These are phyloP conservation scores for Drechmeria coniospora DNA, from an alignment of 2,329 filamentous ascomycete genomes.

Conservation along the genomic window DNA sequence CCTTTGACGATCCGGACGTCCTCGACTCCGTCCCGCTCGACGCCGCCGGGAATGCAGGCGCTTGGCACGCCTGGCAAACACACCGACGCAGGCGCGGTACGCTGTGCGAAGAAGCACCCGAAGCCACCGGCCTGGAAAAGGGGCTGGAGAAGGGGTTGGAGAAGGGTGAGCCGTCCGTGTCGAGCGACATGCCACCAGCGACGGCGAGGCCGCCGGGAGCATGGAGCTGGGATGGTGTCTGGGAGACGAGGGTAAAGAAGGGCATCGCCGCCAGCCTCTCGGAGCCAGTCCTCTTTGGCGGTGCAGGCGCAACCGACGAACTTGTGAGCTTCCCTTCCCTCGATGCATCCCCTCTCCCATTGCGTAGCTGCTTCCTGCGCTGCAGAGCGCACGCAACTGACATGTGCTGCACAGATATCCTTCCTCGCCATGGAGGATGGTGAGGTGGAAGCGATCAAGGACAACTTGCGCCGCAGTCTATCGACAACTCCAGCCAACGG, in stretches of 20 bases:
- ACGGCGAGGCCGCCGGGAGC: slow-evolving; percentile 43
- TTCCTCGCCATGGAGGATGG: slow-evolving; percentile 48
- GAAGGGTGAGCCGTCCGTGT: no score
- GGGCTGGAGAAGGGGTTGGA: background rate
- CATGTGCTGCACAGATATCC: slow-evolving; percentile 36
- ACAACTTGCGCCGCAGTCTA: slow-evolving; percentile 40
- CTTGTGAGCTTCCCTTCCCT: slow-evolving; percentile 40
- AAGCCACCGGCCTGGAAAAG: background rate
- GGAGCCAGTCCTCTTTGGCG: slow-evolving; percentile 65
- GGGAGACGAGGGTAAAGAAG: slow-evolving; percentile 76
- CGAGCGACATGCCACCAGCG: slow-evolving; percentile 2
- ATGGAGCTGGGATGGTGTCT: slow-evolving; percentile 98
- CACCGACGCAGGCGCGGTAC: slow-evolving; percentile 33
- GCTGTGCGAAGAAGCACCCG: slow-evolving; percentile 7
- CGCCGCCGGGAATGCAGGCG: slow-evolving; percentile 75
- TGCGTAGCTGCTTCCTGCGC: no score
- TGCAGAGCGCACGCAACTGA: no score
- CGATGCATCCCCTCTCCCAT: no score
- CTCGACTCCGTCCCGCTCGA: slow-evolving; percentile 67
- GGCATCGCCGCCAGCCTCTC: slow-evolving; percentile 63
- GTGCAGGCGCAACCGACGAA: slow-evolving; percentile 47
- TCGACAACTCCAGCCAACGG: no score
- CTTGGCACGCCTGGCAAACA: slow-evolving; percentile 85
- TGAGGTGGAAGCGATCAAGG: slow-evolving; percentile 41
- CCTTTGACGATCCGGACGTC: slow-evolving; percentile 64